Base-by-base conservation (phyloP, 129 eudicot species). In the Flaveria robusta region DNA sequence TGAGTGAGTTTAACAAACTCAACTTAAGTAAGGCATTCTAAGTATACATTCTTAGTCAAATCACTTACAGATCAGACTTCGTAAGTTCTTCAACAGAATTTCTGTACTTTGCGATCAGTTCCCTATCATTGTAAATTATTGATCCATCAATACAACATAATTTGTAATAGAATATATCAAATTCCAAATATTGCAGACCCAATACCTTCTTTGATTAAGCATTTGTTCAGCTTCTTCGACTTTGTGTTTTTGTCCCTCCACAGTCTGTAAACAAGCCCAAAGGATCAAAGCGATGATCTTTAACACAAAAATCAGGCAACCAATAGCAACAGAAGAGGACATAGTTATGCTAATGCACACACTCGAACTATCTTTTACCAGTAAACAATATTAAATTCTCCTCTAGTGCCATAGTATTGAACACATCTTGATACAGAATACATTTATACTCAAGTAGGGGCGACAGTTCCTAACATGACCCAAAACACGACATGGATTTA, bases 131-230 rank as follows among this genome's bases (percentile, higher is more conserved):
- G 51, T 55, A 68, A n/a, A 31, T 19, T 3, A 76, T 22, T 0
- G 23, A 72, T 59, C 66, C 47, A 58, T 77, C 27, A 74, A n/a
- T 43, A 43, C 19, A 18, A 43, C 16, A 45, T 46, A 29, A 56
- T 42, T 19, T n/a, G 18, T 43, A 12, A 58, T 47, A 11, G 0
- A 19, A 29, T 11, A 19, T 31, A 49, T 58, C 20, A 65, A 16
- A 65, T 20, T 58, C 12, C 23, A 19, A 56, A 41, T 34, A 54
- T 58, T 54, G 63, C 39, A 63, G 67, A 45, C 39, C n/a, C 1
- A 63, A 31, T 71, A 91, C 99, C 97, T 94, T 80, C 99, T 86
- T 74, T 91, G 96, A 72, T 79, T 84, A 62, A 91, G 84, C 84
- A 94, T 45, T 12, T 81, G 92, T 47, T 94, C 99, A 69, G 90